Conservation (phyloP, 78 protist genomes). For the Chrysochromulina parva region DNA sequence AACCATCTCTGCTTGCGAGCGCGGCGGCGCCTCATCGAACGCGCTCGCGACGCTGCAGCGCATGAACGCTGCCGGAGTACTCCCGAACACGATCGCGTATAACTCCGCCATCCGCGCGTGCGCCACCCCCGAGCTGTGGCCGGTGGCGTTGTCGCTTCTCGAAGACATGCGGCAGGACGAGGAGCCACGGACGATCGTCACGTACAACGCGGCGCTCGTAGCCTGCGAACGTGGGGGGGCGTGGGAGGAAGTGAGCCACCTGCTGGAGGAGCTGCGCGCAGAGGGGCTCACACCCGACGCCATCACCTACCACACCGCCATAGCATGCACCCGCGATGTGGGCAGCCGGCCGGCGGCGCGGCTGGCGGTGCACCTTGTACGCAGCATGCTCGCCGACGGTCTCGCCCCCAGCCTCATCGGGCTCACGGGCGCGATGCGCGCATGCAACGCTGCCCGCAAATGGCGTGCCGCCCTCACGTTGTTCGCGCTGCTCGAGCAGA, state of each 20-base stretch:
- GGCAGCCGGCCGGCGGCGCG: background rate
- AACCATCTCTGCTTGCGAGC: background rate
- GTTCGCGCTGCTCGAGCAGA: background rate
- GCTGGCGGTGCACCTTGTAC: background rate
- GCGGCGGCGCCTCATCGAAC: background rate
- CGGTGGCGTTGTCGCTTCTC: constrained; percentile 1
- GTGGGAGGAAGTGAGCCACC: background rate
- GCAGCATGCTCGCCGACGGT: background rate
- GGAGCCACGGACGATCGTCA: background rate
- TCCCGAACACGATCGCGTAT: background rate
- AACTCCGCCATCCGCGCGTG: constrained; percentile 6
- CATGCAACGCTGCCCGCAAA: background rate
- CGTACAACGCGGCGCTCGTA: constrained; percentile 11
- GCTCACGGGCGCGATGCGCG: background rate
- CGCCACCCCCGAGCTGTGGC: constrained; percentile 13
- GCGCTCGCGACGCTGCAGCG: background rate
- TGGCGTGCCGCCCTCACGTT: background rate
- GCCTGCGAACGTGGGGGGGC: constrained; percentile 7
- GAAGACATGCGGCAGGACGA: background rate
- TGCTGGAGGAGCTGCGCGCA: background rate
- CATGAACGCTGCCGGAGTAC: background rate
- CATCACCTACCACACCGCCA: constrained; percentile 2
- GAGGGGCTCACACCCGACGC: background rate
- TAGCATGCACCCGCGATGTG: background rate
- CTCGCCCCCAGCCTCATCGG: background rate